Conservation (phyloP, 768 basidiomycete species). For the Paxillus ammoniavirescens region DNA sequence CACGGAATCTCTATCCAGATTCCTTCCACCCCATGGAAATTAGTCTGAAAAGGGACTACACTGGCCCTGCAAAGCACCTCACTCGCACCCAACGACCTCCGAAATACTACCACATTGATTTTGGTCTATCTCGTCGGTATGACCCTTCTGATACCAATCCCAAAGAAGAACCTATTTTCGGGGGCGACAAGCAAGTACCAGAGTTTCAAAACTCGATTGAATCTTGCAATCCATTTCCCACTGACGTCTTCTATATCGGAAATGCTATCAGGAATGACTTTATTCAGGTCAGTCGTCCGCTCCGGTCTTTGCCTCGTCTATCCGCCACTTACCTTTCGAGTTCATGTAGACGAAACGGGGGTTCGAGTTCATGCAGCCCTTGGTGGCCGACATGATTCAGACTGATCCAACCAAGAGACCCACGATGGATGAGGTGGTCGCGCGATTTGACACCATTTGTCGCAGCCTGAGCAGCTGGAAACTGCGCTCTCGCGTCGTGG, state of each 20-base stretch:
- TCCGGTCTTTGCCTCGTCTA: too few relatives aligned
- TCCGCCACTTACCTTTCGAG: too few relatives aligned
- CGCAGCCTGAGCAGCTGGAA: constrained; percentile 7
- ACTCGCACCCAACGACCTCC: constrained; percentile 30
- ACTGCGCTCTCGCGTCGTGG: constrained; percentile 29
- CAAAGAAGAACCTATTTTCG: constrained; percentile 28
- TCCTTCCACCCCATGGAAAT: constrained; percentile 24
- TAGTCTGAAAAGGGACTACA: constrained; percentile 13
- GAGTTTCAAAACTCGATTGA: constrained; percentile 30
- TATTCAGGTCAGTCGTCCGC: constrained; percentile 23
- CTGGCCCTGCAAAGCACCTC: constrained; percentile 18
- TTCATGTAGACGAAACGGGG: constrained; percentile 1
- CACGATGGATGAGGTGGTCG: constrained; percentile 19
- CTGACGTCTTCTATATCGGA: constrained; percentile 44
- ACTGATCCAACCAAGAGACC: constrained; percentile 21
- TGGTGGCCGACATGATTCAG: constrained; percentile 22
- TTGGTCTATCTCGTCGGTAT: constrained; percentile 34
- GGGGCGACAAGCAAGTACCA: constrained; percentile 43
- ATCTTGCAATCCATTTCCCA: constrained; percentile 38
- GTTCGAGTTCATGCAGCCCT: constrained; percentile 22
- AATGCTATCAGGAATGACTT: constrained; percentile 37
- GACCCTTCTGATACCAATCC: constrained; percentile 25
- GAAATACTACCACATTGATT: constrained; percentile 37
- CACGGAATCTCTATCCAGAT: not conserved
- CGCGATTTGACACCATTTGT: constrained; percentile 14